Base-by-base conservation (phyloP, 257 asterid genomes). In the Galeopsis tetrahit region DNA sequence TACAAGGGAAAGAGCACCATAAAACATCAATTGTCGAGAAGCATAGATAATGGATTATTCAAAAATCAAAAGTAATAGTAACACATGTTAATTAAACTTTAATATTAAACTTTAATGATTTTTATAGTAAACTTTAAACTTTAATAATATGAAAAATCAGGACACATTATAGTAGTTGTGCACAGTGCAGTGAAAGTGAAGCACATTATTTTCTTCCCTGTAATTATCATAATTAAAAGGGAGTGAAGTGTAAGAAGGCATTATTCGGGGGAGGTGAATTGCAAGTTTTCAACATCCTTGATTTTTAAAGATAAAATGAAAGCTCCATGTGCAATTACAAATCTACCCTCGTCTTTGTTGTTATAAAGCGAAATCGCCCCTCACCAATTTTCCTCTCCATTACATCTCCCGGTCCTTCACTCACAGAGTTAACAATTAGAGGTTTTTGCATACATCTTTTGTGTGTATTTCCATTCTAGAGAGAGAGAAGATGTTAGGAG, bases 401-500 rank as follows among this genome's bases (percentile, higher is more conserved):
- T 66, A 73, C 75, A 69, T 75, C 74, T 70, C 28, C 62, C 68
- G 39, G 15, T 13, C 51, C 51, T 56, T 67, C 63, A 52, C 49
- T 34, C 36, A n/a, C 21, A 60, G 60, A 44, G 60, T 44, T 58
- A 4, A 11, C 15, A 38, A 68, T 74, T 77, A 78, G 78, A 76
- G 72, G 28, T 53, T 2, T 39, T 1, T 39, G 44, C 32, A 11
- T 63, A 49, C 39, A 11, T 7, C 15, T 49, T 66, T 4, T 72
- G 57, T 55, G 57, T 69, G 62, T 42, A 46, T 59, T 13, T 65
- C 17, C 55, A 5, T 28, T 60, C 11, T 11, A n/a, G 48, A 60
- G 42, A 69, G 55, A 46, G 51, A 52, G 69, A 79, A 61, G 21
- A 93, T 93, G 98, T 83, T 93, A 82, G 98, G 98, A 77, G 92